phyloP scores from a whole-genome alignment of 2,329 filamentous ascomycete genomes.

The Fonsecaea erecta region DNA sequence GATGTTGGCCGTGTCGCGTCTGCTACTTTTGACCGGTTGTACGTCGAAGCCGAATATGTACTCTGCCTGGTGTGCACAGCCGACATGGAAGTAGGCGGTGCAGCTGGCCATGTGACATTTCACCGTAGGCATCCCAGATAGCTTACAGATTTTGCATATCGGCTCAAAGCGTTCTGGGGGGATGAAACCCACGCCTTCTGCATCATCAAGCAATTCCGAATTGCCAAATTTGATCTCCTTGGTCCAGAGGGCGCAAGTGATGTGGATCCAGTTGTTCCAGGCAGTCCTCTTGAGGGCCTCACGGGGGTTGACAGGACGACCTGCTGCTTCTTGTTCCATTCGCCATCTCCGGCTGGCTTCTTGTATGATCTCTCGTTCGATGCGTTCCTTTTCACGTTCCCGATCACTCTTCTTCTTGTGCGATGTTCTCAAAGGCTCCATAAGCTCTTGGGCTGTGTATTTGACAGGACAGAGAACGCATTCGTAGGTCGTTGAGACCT shows the following conservation, averaged over 20 bases:
- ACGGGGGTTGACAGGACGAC: conserved; percentile 79
- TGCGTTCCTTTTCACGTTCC: conserved; percentile 82
- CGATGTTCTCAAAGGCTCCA: conserved; percentile 77
- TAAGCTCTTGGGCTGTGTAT: conserved; percentile 78
- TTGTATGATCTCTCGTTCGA: conserved; percentile 81
- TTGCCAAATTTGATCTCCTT: conserved; percentile 92
- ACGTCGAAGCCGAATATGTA: conserved; percentile 90
- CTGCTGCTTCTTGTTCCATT: conserved; percentile 79
- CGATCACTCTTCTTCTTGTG: conserved; percentile 92
- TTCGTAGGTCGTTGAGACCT: conserved; percentile 91
- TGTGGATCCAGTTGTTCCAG: conserved; percentile 98
- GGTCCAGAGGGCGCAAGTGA: conserved; percentile 88
- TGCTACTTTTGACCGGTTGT: conserved; percentile 83
- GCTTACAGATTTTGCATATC: conserved; percentile 82
- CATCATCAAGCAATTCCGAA: conserved; percentile 78
- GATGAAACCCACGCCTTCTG: conserved; percentile 88
- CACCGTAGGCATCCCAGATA: conserved; percentile 72
- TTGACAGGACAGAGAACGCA: conserved; percentile 90
- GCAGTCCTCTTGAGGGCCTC: conserved; percentile 92
- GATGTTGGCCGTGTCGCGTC: conserved; percentile 77
- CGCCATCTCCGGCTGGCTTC: conserved; percentile 81
- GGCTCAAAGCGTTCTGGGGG: conserved; percentile 73
- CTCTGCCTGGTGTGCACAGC: conserved; percentile 82
- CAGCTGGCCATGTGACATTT: conserved; percentile 68
- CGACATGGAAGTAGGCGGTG: conserved; percentile 73